These are phyloP conservation scores for Dujonia santamariae DNA, from an alignment of 1,139 yeast species.

Conservation along the genomic window DNA sequence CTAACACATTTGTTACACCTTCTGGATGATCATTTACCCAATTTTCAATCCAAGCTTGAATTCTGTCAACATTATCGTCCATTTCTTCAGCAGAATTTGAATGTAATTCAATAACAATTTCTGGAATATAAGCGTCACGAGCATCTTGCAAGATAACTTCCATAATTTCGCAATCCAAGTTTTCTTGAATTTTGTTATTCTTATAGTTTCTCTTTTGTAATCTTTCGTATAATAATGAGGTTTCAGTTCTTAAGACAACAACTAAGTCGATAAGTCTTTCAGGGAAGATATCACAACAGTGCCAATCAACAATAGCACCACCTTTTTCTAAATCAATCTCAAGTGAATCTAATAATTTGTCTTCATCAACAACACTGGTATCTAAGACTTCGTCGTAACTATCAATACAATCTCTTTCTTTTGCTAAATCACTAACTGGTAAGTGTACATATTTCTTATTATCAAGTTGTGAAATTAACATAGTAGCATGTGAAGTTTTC, in stretches of 20 bases:
- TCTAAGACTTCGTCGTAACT: conserved; percentile 86
- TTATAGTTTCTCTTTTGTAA: conserved; percentile 71
- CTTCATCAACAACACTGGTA: conserved; percentile 90
- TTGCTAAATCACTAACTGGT: conserved; percentile 79
- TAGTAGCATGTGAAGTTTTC: conserved; percentile 79
- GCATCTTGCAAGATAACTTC: conserved; percentile 89
- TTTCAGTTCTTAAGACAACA: conserved; percentile 80
- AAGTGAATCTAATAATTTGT: conserved; percentile 73
- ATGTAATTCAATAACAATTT: conserved; percentile 74
- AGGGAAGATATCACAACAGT: conserved; percentile 93
- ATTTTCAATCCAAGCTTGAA: conserved; percentile 66
- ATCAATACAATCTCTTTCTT: conserved; percentile 70
- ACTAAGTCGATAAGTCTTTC: conserved; percentile 90
- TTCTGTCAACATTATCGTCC: conserved; percentile 76
- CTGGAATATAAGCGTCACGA: conserved; percentile 70
- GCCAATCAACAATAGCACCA: conserved; percentile 93
- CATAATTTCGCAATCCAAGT: conserved; percentile 96
- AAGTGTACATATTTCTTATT: conserved; percentile 52
- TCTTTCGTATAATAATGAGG: conserved; percentile 69
- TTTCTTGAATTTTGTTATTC: conserved; percentile 81
- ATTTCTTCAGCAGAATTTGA: conserved; percentile 74
- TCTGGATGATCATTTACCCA: conserved; percentile 58
- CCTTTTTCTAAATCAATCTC: conserved; percentile 80
- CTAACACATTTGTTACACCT: conserved; percentile 38
- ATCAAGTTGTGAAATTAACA: conserved; percentile 50